phyloP scores from a whole-genome alignment of 192 early-diverging fungal species.

The Anaeromyces robustus region DNA sequence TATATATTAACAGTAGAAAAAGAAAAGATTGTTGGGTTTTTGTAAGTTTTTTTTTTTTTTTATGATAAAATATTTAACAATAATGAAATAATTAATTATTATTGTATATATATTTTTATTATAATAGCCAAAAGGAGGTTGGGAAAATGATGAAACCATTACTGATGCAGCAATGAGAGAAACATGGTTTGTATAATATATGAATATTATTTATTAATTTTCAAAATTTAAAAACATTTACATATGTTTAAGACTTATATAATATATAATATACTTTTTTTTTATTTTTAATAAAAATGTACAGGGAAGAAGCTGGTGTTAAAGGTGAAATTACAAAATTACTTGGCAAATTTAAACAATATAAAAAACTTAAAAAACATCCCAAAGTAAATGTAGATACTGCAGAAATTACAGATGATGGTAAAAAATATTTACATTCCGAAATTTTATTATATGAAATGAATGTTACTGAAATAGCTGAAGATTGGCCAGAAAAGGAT shows the following conservation, averaged over 20 bases:
- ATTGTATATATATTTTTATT: background rate
- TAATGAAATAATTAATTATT: background rate
- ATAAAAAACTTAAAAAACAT: constrained; percentile 17
- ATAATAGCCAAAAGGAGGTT: constrained; percentile 31
- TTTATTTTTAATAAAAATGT: too few species aligned
- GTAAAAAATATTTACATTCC: background rate
- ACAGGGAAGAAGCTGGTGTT: constrained; percentile 35
- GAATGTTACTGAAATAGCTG: constrained; percentile 29
- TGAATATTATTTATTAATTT: too few species aligned
- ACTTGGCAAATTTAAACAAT: constrained; percentile 29
- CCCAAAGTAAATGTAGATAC: background rate
- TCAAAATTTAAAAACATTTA: too few species aligned
- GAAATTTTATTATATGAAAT: constrained; percentile 34
- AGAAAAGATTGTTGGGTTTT: background rate
- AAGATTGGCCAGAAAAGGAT: constrained; percentile 34
- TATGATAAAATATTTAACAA: too few species aligned
- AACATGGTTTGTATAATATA: constrained; percentile 15
- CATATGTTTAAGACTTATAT: too few species aligned
- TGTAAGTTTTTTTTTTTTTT: background rate
- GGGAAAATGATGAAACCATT: constrained; percentile 43
- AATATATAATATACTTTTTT: too few species aligned
- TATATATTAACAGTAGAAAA: background rate
- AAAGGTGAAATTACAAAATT: constrained; percentile 27
- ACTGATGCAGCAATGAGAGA: constrained; percentile 35
- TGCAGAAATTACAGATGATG: background rate